These are phyloP conservation scores for maize (Zea mays) DNA, from an alignment of 176 grass and related monocot species.

Conservation along the genomic window Zm-B73-REFERENCE-NAM-5.0 NC_050105.1:93652501-93653000, in stretches of 20 bases:
- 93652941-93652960: too few species aligned
- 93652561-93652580: constrained; percentile 34
- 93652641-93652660: constrained; percentile 13
- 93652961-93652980: too few species aligned
- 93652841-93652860: neutral
- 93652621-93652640: neutral
- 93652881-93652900: too few species aligned
- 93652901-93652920: too few species aligned
- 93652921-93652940: too few species aligned
- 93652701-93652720: neutral
- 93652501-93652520: constrained; percentile 43
- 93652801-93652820: constrained; percentile 3
- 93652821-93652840: neutral
- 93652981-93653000: too few species aligned
- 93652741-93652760: neutral
- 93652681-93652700: neutral
- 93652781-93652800: neutral
- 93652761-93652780: neutral
- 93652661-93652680: neutral
- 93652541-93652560: constrained; percentile 70
- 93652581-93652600: constrained; percentile 46
- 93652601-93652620: constrained; percentile 16
- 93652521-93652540: constrained; percentile 81
- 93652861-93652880: neutral
- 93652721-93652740: neutral